These are phyloP conservation scores for Pharus latifolius DNA, from an alignment of 176 grass and related monocot species.

Conservation along the genomic window DNA sequence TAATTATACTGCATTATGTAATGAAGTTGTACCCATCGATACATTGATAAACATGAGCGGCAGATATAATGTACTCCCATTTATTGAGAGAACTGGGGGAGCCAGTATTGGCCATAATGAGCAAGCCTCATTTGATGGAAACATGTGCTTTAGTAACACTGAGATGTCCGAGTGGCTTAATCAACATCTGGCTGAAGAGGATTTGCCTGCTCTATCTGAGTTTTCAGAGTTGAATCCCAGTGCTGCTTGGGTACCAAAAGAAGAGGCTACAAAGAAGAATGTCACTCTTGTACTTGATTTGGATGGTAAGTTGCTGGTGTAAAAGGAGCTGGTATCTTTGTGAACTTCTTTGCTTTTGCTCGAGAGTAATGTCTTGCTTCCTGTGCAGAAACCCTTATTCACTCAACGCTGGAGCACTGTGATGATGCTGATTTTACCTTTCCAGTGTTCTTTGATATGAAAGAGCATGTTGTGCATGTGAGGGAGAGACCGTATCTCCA, in stretches of 20 bases:
- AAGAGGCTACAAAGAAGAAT: slow-evolving; percentile 27
- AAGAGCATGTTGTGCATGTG: slow-evolving; percentile 79
- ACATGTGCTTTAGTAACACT: slow-evolving; percentile 34
- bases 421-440: slow-evolving; percentile 77
- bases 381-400: slow-evolving; percentile 94
- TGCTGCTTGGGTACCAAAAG: slow-evolving; percentile 14
- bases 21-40: slow-evolving; percentile 42
- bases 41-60: slow-evolving; percentile 35
- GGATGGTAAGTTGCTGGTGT: slow-evolving; percentile 60
- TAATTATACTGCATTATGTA: slow-evolving; percentile 21
- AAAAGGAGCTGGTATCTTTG: not conserved
- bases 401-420: slow-evolving; percentile 65
- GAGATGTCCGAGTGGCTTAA: slow-evolving; percentile 55
- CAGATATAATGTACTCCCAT: slow-evolving; percentile 53
- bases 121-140: slow-evolving; percentile 13
- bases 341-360: not conserved
- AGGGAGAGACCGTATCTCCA: slow-evolving; percentile 75
- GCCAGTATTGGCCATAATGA: slow-evolving; percentile 6
- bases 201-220: slow-evolving; percentile 45
- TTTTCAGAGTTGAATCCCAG: slow-evolving; percentile 45
- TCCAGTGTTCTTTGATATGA: slow-evolving; percentile 56
- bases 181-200: slow-evolving; percentile 37
- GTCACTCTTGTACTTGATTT: slow-evolving; percentile 97
- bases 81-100: slow-evolving; percentile 35
- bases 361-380: slow-evolving; percentile 7